These are phyloP conservation scores for Tripterygium wilfordii DNA, from an alignment of 177 flowering plant species.

Conservation along the genomic window DNA sequence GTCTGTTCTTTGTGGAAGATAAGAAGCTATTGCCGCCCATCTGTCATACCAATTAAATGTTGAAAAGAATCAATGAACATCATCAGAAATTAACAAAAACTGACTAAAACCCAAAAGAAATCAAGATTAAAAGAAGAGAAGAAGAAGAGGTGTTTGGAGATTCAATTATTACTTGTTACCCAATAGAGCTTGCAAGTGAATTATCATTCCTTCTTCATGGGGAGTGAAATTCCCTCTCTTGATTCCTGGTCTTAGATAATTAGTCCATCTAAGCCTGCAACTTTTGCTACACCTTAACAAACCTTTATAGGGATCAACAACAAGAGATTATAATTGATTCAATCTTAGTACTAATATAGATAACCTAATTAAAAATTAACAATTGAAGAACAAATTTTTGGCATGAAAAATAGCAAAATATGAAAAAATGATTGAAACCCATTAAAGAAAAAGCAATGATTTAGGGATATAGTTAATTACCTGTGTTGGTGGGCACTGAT, in stretches of 20 bases:
- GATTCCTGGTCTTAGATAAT: slow-evolving; percentile 92
- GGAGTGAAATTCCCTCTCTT: slow-evolving; percentile 90
- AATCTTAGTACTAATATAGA: no score
- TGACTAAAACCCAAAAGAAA: neutral
- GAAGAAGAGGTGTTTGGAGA: neutral
- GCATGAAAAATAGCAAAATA: neutral
- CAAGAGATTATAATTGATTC: no score
- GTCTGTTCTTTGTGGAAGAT: slow-evolving; percentile 92
- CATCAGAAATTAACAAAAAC: neutral
- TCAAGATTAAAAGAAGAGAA: neutral
- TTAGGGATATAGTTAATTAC: slow-evolving; percentile 27
- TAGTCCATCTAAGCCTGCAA: slow-evolving; percentile 97
- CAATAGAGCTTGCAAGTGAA: slow-evolving; percentile 81
- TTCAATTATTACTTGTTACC: slow-evolving; percentile 77
- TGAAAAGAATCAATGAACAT: neutral
- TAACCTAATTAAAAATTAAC: no score
- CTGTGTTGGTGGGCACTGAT: slow-evolving; percentile 90
- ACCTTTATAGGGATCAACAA: no score
- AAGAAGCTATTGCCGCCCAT: slow-evolving; percentile 99
- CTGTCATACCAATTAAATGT: slow-evolving; percentile 22
- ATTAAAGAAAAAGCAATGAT: neutral
- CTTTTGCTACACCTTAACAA: slow-evolving; percentile 93
- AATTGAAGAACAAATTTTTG: neutral
- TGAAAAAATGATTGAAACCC: neutral
- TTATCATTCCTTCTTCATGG: slow-evolving; percentile 92